Base-by-base conservation (phyloP, 805 yeast species). In the Ogataea corticis region DNA sequence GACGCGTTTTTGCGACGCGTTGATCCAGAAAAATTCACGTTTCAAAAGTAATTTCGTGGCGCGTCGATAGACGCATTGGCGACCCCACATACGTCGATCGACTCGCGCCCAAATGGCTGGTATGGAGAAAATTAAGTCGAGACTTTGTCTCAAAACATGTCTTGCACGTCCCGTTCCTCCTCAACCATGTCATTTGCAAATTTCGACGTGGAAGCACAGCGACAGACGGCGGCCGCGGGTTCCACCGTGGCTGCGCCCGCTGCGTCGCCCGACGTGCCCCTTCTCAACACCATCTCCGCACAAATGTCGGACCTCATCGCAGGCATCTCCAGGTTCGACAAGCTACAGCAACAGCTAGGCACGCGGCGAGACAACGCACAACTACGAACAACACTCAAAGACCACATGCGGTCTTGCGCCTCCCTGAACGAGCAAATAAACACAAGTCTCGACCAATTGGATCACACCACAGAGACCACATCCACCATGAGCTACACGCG, bases 101-200 rank as follows among this genome's bases (percentile, higher is more conserved):
- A 25, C 40, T 23, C 38, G 2, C 31, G 31, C 13, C 13, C 14
- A n/a, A 13, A 28, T 21, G 25, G 25, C 25, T 21, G 25, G 25
- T 21, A 9, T 21, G 25, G 25, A 21, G 25, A 21, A 21, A 21
- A 21, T 9, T 6, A 21, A 21, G 25, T 21, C 25, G 25, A 21
- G 15, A 3, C 23, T 33, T 23, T 6, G 5, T 17, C 30, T 35
- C 38, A 23, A 35, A 4, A 35, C 25, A n/a, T n/a, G n/a, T n/a
- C n/a, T n/a, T 15, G 5, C 18, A 13, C 14, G 10, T 31, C 4
- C 18, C 10, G 33, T 5, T 27, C 5, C 27, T 15, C 38, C 36
- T 19, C 27, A 30, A 29, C 16, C n/a, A 77, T 77, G 83, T 77
- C 83, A 12, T 77, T 77, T 67, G 82, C 82, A 33, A 74, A 75